Evolutionary conservation across 164 flowering plant species (phyloP), one percentile per base, ranked within the genome.

Genomic region (Piper betle): DNA sequence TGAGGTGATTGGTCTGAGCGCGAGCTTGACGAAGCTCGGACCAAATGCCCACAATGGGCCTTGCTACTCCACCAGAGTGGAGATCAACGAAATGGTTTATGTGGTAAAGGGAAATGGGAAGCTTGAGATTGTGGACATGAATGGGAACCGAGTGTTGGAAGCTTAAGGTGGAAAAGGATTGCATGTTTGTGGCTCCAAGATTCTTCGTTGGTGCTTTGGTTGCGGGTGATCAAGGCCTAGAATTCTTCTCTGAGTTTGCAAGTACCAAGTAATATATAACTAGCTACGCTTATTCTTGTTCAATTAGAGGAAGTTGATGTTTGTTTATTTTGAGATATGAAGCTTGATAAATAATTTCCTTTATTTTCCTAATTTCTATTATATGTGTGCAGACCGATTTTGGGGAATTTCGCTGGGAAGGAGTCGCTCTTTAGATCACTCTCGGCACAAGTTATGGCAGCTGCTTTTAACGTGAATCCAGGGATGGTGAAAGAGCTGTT

Each of bases 41-140:
- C 83, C 80, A 0, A 64, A 65, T 46, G 88, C 94, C 2, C 77
- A 81, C 82, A 81, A 78, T 68, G 79, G 85, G 12, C 87, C 88
- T 18, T 85, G 82, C 1, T 84, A 78, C 52, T 83, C 82, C 0
- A 73, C 79, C 62, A 84, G 82, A 62, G 78, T 86, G 3, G 87
- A 84, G 0, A 65, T 79, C 50, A 86, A 83, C n/a, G 86, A 84
- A 72, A 80, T 82, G 56, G 84, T 81, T 18, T 84, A 82, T 62
- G 71, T 85, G 59, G 80, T 79, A 0, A 68, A 80, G 25, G 96
- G 96, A 1, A 79, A 89, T 53, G 96, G 90, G 37, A 80, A 79
- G 9, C 86, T 72, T 15, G 88, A 88, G 64, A 75, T 88, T 16
- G 87, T 82, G 37, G 92, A 87, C 7, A 66, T 66, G 19, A 83